Percentiles rank a stretch among this genome's conserved stretches.
Conservation (phyloP, 768 basidiomycete species). For the Naematelia aurantialba region DNA sequence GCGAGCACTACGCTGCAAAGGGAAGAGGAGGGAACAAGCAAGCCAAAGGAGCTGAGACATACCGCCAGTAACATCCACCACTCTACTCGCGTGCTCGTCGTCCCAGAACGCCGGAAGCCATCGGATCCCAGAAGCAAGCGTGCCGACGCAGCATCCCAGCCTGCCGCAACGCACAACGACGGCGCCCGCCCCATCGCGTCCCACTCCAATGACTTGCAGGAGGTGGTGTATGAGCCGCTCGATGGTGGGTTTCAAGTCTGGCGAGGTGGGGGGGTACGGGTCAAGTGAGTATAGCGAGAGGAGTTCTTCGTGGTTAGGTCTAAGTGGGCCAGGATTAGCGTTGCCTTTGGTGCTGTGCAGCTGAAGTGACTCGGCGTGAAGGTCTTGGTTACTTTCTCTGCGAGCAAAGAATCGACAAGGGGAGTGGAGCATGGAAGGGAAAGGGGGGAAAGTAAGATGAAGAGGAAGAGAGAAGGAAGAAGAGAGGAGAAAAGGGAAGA, state of each 20-base stretch:
- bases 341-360: too few relatives aligned
- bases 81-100: slow-evolving; percentile 15
- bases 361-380: too few relatives aligned
- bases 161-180: slow-evolving; percentile 36
- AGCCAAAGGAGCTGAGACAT: neutral
- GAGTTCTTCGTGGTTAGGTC: slow-evolving; percentile 47
- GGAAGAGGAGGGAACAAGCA: neutral
- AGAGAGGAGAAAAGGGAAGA: neutral
- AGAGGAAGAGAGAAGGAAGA: neutral
- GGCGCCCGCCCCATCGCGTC: slow-evolving; percentile 21
- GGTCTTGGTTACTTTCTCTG: too few relatives aligned
- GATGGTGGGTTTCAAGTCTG: slow-evolving; percentile 16
- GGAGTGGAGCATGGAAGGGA: neutral
- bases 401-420: neutral
- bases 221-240: slow-evolving; percentile 30
- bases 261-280: slow-evolving; percentile 9
- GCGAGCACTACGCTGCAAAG: too few relatives aligned
- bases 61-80: slow-evolving; percentile 43
- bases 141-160: slow-evolving; percentile 34
- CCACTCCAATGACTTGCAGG: slow-evolving; percentile 27
- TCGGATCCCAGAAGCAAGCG: slow-evolving; percentile 20
- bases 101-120: slow-evolving; percentile 41
- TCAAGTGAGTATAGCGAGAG: slow-evolving; percentile 26
- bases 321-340: slow-evolving; percentile 6
- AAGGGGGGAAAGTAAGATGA: neutral